Evolutionary conservation across 2,329 filamentous ascomycete genomes (phyloP).

Genomic region (Scytalidium sp.): DNA sequence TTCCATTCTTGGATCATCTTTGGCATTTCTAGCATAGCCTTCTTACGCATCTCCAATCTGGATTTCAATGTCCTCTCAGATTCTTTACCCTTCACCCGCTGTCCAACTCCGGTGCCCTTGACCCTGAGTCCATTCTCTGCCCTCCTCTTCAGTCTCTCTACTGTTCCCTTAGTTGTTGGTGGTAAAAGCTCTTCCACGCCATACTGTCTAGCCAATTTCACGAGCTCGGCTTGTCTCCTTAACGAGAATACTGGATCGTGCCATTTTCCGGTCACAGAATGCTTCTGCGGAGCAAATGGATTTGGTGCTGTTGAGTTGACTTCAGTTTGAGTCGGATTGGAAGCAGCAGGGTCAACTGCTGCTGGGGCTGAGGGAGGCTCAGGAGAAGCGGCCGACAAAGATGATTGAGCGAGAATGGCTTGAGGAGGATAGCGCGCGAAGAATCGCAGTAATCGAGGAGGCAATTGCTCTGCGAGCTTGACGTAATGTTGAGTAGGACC

Average conservation of each 20-base stretch:
- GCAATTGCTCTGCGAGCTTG: slow-evolving; percentile 67
- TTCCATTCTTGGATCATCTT: slow-evolving; percentile 91
- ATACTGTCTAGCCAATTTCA: slow-evolving; percentile 77
- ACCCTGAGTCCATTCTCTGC: slow-evolving; percentile 79
- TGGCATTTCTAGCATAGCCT: slow-evolving; percentile 95
- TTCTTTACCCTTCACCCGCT: slow-evolving; percentile 91
- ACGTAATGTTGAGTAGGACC: slow-evolving; percentile 27
- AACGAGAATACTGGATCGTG: slow-evolving; percentile 80
- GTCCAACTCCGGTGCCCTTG: slow-evolving; percentile 88
- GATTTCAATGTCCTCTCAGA: slow-evolving; percentile 85
- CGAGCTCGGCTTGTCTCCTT: slow-evolving; percentile 84
- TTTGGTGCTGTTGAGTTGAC: slow-evolving; percentile 34
- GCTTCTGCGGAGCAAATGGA: slow-evolving; percentile 78
- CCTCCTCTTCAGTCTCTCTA: slow-evolving; percentile 65
- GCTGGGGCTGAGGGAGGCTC: slow-evolving; percentile 15
- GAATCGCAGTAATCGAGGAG: slow-evolving; percentile 76
- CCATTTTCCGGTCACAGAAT: slow-evolving; percentile 78
- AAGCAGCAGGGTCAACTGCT: neutral
- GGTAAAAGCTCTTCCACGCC: slow-evolving; percentile 81
- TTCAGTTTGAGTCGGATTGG: slow-evolving; percentile 36
- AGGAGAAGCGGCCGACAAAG: slow-evolving; percentile 16
- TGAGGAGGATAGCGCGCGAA: slow-evolving; percentile 84
- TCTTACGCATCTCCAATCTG: slow-evolving; percentile 81
- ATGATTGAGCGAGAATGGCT: slow-evolving; percentile 45
- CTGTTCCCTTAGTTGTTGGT: slow-evolving; percentile 71